Percentiles rank a stretch among this genome's conserved stretches.
These are phyloP conservation scores for Coriolopsis trogii DNA, from an alignment of 1,284 basidiomycete species.

Conservation along the genomic window DNA sequence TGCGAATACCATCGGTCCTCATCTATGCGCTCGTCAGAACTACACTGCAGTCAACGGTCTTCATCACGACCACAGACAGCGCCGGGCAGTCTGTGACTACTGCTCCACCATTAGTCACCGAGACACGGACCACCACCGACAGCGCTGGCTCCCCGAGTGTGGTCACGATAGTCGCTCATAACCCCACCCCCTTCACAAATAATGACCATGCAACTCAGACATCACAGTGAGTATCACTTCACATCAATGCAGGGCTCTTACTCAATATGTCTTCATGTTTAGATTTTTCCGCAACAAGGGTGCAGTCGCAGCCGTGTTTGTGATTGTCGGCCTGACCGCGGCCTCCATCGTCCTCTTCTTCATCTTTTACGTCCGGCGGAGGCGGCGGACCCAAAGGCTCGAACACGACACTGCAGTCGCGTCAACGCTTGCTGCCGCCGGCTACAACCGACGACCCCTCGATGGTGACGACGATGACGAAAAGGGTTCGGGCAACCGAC, in stretches of 20 bases:
- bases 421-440: slow-evolving; percentile 69
- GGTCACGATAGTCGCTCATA: slow-evolving; percentile 60
- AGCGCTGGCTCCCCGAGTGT: slow-evolving; percentile 54
- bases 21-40: slow-evolving; percentile 42
- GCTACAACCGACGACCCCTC: slow-evolving; percentile 62
- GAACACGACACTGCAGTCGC: slow-evolving; percentile 70
- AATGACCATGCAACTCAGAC: slow-evolving; percentile 36
- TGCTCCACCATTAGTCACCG: slow-evolving; percentile 59
- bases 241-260: background rate
- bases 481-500: slow-evolving; percentile 27
- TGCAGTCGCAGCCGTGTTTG: slow-evolving; percentile 77
- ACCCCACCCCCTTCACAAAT: slow-evolving; percentile 65
- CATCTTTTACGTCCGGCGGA: slow-evolving; percentile 68
- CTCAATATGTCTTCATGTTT: background rate
- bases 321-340: slow-evolving; percentile 72
- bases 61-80: slow-evolving; percentile 60
- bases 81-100: slow-evolving; percentile 52
- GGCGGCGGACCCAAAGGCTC: slow-evolving; percentile 56
- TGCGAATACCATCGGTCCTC: background rate
- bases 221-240: slow-evolving; percentile 47
- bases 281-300: slow-evolving; percentile 79
- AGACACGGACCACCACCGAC: slow-evolving; percentile 54
- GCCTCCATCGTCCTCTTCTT: slow-evolving; percentile 72
- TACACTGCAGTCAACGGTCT: slow-evolving; percentile 55
- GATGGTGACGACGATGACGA: slow-evolving; percentile 65